These are phyloP conservation scores for Hymenotorrendiella dingleyae DNA, from an alignment of 2,329 filamentous ascomycete genomes.

Conservation along the genomic window DNA sequence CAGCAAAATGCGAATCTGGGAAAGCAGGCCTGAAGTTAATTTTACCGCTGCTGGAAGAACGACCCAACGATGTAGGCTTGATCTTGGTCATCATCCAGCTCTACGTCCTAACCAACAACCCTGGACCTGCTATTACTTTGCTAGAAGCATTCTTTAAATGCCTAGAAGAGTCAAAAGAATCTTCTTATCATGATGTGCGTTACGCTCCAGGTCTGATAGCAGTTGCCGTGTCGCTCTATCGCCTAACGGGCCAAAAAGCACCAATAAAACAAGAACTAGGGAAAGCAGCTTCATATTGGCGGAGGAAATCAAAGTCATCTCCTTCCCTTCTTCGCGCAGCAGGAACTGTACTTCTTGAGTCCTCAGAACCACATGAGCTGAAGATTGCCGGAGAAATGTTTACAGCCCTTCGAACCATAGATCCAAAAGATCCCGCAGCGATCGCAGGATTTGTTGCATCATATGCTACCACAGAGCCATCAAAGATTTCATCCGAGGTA, in stretches of 20 bases:
- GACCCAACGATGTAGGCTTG: slow-evolving; percentile 75
- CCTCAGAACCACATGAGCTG: slow-evolving; percentile 62
- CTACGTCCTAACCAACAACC: slow-evolving; percentile 66
- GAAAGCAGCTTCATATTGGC: slow-evolving; percentile 79
- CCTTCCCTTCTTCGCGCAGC: slow-evolving; percentile 73
- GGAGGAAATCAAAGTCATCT: slow-evolving; percentile 50
- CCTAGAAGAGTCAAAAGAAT: slow-evolving; percentile 55
- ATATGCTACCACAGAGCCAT: slow-evolving; percentile 56
- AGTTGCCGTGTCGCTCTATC: slow-evolving; percentile 72
- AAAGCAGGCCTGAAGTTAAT: slow-evolving; percentile 66
- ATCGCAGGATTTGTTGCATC: slow-evolving; percentile 83
- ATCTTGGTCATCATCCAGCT: slow-evolving; percentile 76
- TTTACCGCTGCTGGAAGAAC: slow-evolving; percentile 61
- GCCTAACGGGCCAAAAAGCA: slow-evolving; percentile 64
- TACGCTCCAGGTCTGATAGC: slow-evolving; percentile 83
- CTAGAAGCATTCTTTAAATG: slow-evolving; percentile 70
- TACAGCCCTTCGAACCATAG: slow-evolving; percentile 58
- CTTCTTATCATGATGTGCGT: slow-evolving; percentile 60
- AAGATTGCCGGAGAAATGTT: slow-evolving; percentile 73
- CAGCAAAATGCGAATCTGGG: slow-evolving; percentile 55
- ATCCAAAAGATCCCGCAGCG: slow-evolving; percentile 62
- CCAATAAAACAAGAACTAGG: slow-evolving; percentile 69
- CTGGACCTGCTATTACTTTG: slow-evolving; percentile 65
- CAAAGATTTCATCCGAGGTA: slow-evolving; percentile 49
- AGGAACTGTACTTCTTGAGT: slow-evolving; percentile 75